phyloP scores from a whole-genome alignment of 1,284 basidiomycete genomes.

The Hemileia vastatrix region DNA sequence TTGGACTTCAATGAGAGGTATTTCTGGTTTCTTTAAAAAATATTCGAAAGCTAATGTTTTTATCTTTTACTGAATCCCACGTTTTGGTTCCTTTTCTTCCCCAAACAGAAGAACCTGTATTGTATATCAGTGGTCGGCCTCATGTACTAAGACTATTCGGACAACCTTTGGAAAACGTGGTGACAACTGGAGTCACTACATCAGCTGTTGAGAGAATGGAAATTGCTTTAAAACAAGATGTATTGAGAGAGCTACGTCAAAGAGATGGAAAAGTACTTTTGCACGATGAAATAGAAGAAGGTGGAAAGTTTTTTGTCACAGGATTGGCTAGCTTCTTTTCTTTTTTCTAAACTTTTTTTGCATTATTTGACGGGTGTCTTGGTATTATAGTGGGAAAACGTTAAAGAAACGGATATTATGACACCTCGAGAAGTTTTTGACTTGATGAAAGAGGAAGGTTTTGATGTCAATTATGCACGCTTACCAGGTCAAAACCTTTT shows the following conservation, averaged over 20 bases:
- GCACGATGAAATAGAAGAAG: conserved; percentile 91
- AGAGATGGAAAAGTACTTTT: conserved; percentile 69
- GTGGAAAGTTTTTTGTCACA: conserved; percentile 62
- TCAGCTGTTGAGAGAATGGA: conserved; percentile 91
- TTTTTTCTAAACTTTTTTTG: conserved; percentile 56
- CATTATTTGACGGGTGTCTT: conserved; percentile 38
- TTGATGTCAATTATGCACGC: conserved; percentile 22
- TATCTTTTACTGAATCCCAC: too few species aligned
- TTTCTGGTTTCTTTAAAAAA: too few species aligned
- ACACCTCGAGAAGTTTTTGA: conserved; percentile 79
- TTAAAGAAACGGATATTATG: conserved; percentile 75
- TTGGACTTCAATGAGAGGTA: conserved; percentile 78
- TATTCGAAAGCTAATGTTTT: too few species aligned
- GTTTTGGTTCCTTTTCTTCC: neutral
- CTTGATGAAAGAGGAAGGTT: conserved; percentile 33
- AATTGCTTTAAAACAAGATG: conserved; percentile 73
- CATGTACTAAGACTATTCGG: conserved; percentile 87
- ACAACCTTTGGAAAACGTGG: conserved; percentile 80
- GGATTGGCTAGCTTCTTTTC: conserved; percentile 22
- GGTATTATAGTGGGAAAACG: conserved; percentile 62
- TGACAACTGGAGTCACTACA: conserved; percentile 81
- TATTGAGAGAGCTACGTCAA: conserved; percentile 65
- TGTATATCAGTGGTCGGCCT: conserved; percentile 60
- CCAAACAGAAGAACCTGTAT: conserved; percentile 21
- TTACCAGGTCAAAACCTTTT: conserved; percentile 3